Evolutionary conservation across 2,329 filamentous ascomycete species (phyloP).

Genomic region (Sarocladiaceae sp.): DNA sequence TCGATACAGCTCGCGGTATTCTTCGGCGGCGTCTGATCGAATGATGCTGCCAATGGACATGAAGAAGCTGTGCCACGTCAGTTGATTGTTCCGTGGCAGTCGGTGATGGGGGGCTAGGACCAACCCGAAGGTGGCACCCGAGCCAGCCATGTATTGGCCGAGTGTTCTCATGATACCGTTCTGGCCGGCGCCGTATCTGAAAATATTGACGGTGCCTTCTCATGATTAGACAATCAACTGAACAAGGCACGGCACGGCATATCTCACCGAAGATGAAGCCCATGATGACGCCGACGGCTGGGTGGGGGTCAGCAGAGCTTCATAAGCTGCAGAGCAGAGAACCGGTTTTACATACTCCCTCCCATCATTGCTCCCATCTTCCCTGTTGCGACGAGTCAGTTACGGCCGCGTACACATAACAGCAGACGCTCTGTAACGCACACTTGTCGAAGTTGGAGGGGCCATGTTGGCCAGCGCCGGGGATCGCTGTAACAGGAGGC

Average conservation of each 20-base stretch:
- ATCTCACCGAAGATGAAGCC: slow-evolving; percentile 89
- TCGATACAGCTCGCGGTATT: slow-evolving; percentile 68
- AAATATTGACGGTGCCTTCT: slow-evolving; percentile 83
- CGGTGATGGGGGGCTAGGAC: slow-evolving; percentile 6
- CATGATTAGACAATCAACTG: slow-evolving; percentile 13
- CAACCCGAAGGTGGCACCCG: slow-evolving; percentile 92
- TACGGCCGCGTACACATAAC: background rate
- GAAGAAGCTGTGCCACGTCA: slow-evolving; percentile 61
- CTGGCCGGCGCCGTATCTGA: slow-evolving; percentile 86
- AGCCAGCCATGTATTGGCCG: slow-evolving; percentile 94
- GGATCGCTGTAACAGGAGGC: slow-evolving; percentile 35
- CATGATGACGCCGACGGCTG: slow-evolving; percentile 92
- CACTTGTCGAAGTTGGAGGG: slow-evolving; percentile 50
- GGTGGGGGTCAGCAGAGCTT: slow-evolving; percentile 5
- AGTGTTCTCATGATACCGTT: slow-evolving; percentile 92
- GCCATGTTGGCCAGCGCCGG: slow-evolving; percentile 35
- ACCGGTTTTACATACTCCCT: slow-evolving; percentile 63
- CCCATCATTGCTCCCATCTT: slow-evolving; percentile 99
- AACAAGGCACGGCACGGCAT: slow-evolving; percentile 8
- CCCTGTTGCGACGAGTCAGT: slow-evolving; percentile 43
- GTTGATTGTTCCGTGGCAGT: background rate
- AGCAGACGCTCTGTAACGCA: slow-evolving; percentile 23
- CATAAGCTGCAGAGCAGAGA: slow-evolving; percentile 7
- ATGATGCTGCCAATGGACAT: slow-evolving; percentile 99
- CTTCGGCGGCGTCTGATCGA: slow-evolving; percentile 78